Conservation (phyloP, 495 filamentous ascomycete genomes). For the Penicillium coffeae region DNA sequence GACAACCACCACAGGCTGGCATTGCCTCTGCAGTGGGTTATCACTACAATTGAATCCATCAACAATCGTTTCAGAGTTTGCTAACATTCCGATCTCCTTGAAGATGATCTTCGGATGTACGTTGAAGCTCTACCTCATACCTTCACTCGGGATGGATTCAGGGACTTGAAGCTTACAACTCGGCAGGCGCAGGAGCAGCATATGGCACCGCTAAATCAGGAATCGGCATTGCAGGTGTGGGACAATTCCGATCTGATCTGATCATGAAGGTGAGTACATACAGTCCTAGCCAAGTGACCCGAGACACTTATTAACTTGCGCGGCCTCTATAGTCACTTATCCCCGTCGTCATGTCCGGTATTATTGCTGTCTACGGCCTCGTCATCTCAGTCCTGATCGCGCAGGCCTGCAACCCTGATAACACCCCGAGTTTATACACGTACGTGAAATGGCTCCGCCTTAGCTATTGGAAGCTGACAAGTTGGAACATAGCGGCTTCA, state of each 20-base stretch:
- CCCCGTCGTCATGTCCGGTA: constrained; percentile 99
- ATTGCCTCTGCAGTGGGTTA: constrained; percentile 90
- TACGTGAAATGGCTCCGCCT: constrained; percentile 35
- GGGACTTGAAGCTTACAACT: constrained; percentile 16
- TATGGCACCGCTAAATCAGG: constrained; percentile 97
- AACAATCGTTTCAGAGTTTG: no score
- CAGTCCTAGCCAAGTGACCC: neutral
- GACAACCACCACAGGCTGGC: constrained; percentile 54
- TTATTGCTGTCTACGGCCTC: constrained; percentile 96
- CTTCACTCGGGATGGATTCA: constrained; percentile 1
- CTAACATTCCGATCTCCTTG: no score
- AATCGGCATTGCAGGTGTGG: constrained; percentile 93
- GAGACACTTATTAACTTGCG: constrained; percentile 8
- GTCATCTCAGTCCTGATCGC: constrained; percentile 95
- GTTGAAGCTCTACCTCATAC: constrained; percentile 24
- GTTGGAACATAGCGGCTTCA: constrained; percentile 61
- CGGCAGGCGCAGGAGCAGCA: constrained; percentile 80
- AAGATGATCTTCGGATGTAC: constrained; percentile 89
- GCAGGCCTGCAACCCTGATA: constrained; percentile 69
- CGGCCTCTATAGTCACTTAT: constrained; percentile 65
- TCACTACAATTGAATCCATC: no score
- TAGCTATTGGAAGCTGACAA: constrained; percentile 12
- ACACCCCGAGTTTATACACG: constrained; percentile 74
- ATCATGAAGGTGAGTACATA: constrained; percentile 86
- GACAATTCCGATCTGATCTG: constrained; percentile 85